These are phyloP conservation scores for Ilyonectria sp. DNA, from an alignment of 2,329 filamentous ascomycete genomes.

Conservation along the genomic window DNA sequence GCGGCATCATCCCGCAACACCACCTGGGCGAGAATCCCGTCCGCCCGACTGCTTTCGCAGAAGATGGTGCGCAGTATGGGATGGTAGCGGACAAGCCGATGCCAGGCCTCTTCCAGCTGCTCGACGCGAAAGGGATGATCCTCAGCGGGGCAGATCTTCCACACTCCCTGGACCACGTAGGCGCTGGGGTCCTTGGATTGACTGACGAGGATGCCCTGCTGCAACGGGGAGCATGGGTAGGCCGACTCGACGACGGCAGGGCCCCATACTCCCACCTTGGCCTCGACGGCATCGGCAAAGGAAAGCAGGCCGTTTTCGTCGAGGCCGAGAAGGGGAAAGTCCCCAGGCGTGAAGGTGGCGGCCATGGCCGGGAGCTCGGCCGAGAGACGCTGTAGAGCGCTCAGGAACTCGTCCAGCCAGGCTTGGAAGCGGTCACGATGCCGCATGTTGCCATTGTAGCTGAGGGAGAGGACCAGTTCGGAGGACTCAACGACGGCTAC, in stretches of 20 bases:
- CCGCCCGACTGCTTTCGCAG: background rate
- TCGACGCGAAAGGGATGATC: background rate
- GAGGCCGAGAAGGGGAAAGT: background rate
- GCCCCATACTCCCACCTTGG: background rate
- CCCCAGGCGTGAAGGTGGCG: background rate
- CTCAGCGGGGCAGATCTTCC: background rate
- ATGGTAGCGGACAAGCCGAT: background rate
- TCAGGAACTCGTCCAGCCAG: background rate
- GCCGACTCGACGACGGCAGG: slow-evolving; percentile 1
- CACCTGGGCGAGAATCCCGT: background rate
- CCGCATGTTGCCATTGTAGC: background rate
- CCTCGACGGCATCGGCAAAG: background rate
- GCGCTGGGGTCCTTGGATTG: slow-evolving; percentile 10
- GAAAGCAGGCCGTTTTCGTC: background rate
- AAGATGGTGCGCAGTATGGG: background rate
- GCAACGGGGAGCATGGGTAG: slow-evolving; percentile 22
- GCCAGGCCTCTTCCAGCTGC: background rate
- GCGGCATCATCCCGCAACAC: background rate
- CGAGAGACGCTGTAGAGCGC: background rate
- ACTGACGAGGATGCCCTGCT: slow-evolving; percentile 20
- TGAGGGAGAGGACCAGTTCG: background rate
- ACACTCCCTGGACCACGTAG: background rate
- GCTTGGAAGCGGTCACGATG: background rate
- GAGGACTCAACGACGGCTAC: slow-evolving; percentile 1
- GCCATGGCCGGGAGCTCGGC: background rate